These are phyloP conservation scores for Thermomyces lanuginosus DNA, from an alignment of 2,329 filamentous ascomycete genomes.

Conservation along the genomic window DNA sequence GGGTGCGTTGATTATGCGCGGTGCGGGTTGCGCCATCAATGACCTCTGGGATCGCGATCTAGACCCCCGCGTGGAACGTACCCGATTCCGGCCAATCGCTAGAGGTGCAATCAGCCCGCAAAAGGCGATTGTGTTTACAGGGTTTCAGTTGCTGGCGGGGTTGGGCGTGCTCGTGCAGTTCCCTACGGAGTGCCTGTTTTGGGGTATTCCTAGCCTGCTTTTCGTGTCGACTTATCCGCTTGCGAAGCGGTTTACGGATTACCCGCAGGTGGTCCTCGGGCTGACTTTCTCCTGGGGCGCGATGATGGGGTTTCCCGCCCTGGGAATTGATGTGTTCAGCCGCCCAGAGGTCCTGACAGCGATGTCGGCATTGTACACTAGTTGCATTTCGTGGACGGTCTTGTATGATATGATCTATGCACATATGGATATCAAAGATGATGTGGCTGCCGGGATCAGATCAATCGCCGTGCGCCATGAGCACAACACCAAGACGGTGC, in stretches of 20 bases:
- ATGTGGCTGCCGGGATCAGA: constrained; percentile 34
- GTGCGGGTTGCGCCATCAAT: constrained; percentile 39
- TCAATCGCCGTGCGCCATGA: constrained; percentile 35
- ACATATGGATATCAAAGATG: constrained; percentile 36
- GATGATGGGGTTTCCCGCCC: constrained; percentile 32
- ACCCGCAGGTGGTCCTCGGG: constrained; percentile 36
- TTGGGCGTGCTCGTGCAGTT: constrained; percentile 29
- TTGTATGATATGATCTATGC: constrained; percentile 38
- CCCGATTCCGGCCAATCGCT: constrained; percentile 36
- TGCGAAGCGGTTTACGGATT: constrained; percentile 37
- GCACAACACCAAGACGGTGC: constrained; percentile 29
- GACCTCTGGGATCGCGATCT: constrained; percentile 39
- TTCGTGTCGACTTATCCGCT: constrained; percentile 35
- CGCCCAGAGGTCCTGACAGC: constrained; percentile 21
- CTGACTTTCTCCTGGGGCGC: constrained; percentile 36
- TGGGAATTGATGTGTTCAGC: constrained; percentile 30
- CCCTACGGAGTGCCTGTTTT: constrained; percentile 26
- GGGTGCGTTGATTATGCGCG: constrained; percentile 34
- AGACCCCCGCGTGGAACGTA: constrained; percentile 37
- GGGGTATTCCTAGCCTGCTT: constrained; percentile 27
- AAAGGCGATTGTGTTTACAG: constrained; percentile 30
- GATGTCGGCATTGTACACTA: constrained; percentile 29
- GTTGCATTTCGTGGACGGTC: constrained; percentile 33
- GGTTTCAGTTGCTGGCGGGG: constrained; percentile 26
- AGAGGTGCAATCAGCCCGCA: constrained; percentile 33